Evolutionary conservation across 805 yeast species (phyloP), one percentile per base, ranked within the genome.

Genomic region (Cyberlindnera mycetangii): DNA sequence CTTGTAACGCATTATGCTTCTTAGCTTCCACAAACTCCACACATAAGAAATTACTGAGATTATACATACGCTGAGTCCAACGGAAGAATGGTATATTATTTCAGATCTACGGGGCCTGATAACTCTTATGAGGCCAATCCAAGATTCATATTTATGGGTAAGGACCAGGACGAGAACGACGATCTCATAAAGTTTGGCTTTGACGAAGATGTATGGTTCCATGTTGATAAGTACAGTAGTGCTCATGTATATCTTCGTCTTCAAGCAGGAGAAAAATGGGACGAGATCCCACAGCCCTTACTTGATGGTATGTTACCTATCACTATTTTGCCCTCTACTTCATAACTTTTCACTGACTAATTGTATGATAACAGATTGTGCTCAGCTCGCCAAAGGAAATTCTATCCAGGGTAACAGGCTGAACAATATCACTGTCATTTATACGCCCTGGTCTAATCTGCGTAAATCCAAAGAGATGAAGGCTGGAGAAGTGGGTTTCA

Each of bases 171-270:
- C 41, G 95, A 87, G 64, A 86, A 80, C 52, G 84, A 78, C 53
- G 62, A 67, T 19, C 60, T 81, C 41, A 76, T 86, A 45, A 79
- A 78, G 58, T 74, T 78, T 53, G 86, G 90, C 1, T 74, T 76
- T 49, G 80, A 79, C 20, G 76, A 75, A 46, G 82, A 85, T 59
- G 66, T 84, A 4, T 86, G 95, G 92, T 86, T 87, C 57, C 95
- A 85, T 61, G 89, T 83, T 7, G 90, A 84, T 52, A 83, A 81
- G 51, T 69, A 79, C 38, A 81, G 89, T 4, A 81, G 89, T 35
- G 93, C 90, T 0, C 95, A 87, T 59, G 73, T 87, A 9, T 87
- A 87, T 55, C 65, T 85, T 21, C 74, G 87, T 44, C 62, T 82
- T 17, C 66, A 71, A 2, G 58, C 60, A 2, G 76, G 72, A 18